These are phyloP conservation scores for Talaromyces sp. DNA, from an alignment of 2,329 filamentous ascomycete species.

Conservation along the genomic window DNA sequence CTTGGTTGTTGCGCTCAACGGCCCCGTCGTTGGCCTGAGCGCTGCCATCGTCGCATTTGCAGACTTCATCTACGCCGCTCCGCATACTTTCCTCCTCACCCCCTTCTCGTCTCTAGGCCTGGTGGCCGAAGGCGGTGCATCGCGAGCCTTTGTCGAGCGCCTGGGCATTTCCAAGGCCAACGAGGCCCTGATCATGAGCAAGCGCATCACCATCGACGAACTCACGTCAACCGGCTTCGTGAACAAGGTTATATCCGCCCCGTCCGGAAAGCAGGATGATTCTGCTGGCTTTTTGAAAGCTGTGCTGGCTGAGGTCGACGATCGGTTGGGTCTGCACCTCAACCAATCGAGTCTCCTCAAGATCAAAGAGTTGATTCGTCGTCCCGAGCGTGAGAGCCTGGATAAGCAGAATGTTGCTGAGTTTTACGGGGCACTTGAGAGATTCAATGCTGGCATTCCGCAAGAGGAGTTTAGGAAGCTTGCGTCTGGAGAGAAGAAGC, in stretches of 20 bases:
- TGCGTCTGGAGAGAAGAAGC: constrained; percentile 82
- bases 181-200: constrained; percentile 89
- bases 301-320: constrained; percentile 75
- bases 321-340: constrained; percentile 72
- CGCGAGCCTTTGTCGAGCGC: constrained; percentile 69
- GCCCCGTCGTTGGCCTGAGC: constrained; percentile 80
- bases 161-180: constrained; percentile 79
- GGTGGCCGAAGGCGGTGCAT: constrained; percentile 81
- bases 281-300: constrained; percentile 62
- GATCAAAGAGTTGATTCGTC: constrained; percentile 78
- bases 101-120: constrained; percentile 83
- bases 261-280: constrained; percentile 53
- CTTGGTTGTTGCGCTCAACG: constrained; percentile 85
- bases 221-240: constrained; percentile 74
- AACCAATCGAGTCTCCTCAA: constrained; percentile 70
- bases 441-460: constrained; percentile 74
- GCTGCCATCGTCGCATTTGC: constrained; percentile 77
- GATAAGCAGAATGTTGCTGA: constrained; percentile 76
- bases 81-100: constrained; percentile 78
- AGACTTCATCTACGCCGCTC: constrained; percentile 87
- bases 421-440: constrained; percentile 77
- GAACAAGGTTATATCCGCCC: constrained; percentile 68
- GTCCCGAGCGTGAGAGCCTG: constrained; percentile 65
- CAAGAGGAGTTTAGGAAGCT: constrained; percentile 86
- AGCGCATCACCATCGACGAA: constrained; percentile 66